Percentiles rank a stretch among this genome's conserved stretches.
These are phyloP conservation scores for Moricandia arvensis DNA, from an alignment of 345 rosid genomes.

Conservation along the genomic window DNA sequence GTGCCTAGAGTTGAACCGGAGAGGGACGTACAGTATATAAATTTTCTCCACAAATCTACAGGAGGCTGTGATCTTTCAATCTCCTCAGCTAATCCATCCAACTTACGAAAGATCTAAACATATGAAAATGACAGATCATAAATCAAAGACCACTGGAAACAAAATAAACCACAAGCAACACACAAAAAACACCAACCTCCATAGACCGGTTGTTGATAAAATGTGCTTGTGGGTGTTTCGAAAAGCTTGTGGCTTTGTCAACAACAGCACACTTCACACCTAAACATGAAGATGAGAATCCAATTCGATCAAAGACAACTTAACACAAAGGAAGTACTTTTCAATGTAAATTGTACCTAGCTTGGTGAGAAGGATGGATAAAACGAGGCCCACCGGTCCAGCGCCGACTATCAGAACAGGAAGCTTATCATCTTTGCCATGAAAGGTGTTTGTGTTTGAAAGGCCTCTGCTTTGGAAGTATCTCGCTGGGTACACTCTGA, in stretches of 20 bases:
- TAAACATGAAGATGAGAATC: slow-evolving; percentile 31
- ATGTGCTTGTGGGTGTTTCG: slow-evolving; percentile 91
- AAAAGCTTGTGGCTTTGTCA: slow-evolving; percentile 70
- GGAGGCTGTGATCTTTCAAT: slow-evolving; percentile 83
- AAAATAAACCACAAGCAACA: not conserved
- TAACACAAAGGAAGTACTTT: not conserved
- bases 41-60: slow-evolving; percentile 86
- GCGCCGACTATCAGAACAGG: slow-evolving; percentile 95
- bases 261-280: slow-evolving; percentile 72
- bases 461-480: slow-evolving; percentile 41
- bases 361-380: slow-evolving; percentile 78
- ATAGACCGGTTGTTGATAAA: slow-evolving; percentile 93
- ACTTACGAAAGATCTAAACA: slow-evolving; percentile 63
- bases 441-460: slow-evolving; percentile 31
- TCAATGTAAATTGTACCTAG: slow-evolving; percentile 45
- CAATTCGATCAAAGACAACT: not conserved
- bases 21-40: slow-evolving; percentile 85
- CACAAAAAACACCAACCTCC: slow-evolving; percentile 62
- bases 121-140: not conserved
- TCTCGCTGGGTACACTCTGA: slow-evolving; percentile 34
- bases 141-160: not conserved
- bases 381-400: slow-evolving; percentile 92
- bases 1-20: slow-evolving; percentile 82
- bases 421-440: slow-evolving; percentile 43
- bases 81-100: slow-evolving; percentile 86